These are phyloP conservation scores for Cryptococcus sp. DNA, from an alignment of 1,284 basidiomycete species.

Conservation along the genomic window DNA sequence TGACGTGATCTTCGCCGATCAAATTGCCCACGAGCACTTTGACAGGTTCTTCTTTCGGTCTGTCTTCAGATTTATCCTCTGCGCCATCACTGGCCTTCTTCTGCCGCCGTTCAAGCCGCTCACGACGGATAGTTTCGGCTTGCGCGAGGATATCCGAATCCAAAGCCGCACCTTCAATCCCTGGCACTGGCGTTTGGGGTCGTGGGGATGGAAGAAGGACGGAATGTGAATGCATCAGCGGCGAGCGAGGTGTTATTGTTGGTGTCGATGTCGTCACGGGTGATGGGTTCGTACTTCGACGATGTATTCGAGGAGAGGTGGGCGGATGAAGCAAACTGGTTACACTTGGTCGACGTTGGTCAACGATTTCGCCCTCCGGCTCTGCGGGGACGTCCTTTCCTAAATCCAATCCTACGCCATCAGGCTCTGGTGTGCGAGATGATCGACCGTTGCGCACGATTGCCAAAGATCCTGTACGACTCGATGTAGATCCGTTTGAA, in stretches of 20 bases:
- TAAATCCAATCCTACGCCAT: slow-evolving; percentile 2
- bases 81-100: slow-evolving; percentile 57
- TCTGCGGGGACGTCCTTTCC: slow-evolving; percentile 23
- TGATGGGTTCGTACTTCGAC: slow-evolving; percentile 41
- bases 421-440: slow-evolving; percentile 21
- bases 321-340: not conserved
- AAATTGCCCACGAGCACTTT: slow-evolving; percentile 86
- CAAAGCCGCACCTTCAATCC: slow-evolving; percentile 47
- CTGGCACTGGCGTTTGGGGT: slow-evolving; percentile 35
- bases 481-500: slow-evolving; percentile 33
- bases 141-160: slow-evolving; percentile 75
- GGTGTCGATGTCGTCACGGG: slow-evolving; percentile 13
- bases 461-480: slow-evolving; percentile 42
- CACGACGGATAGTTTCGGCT: slow-evolving; percentile 73
- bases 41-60: slow-evolving; percentile 44
- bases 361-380: slow-evolving; percentile 11
- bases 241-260: slow-evolving; percentile 27
- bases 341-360: slow-evolving; percentile 4
- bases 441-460: slow-evolving; percentile 40
- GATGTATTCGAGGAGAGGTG: slow-evolving; percentile 23
- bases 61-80: slow-evolving; percentile 16
- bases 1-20: slow-evolving; percentile 95
- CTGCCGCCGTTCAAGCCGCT: slow-evolving; percentile 63
- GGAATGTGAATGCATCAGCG: slow-evolving; percentile 38
- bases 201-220: slow-evolving; percentile 20